Conservation (phyloP, 805 yeast species). For the Metschnikowia gruessii region DNA sequence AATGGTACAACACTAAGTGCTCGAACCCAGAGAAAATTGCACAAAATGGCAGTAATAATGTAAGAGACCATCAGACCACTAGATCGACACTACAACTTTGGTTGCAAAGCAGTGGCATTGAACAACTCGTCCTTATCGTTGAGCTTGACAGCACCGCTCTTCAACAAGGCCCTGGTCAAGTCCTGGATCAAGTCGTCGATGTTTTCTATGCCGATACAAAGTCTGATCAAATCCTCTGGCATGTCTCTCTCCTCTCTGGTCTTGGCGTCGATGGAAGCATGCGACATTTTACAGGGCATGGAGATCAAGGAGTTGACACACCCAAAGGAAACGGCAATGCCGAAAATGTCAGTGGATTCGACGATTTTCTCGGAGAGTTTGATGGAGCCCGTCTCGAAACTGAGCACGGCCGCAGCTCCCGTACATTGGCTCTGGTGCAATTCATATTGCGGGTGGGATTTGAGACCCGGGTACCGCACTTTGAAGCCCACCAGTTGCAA, state of each 20-base stretch:
- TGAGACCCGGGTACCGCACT: slow-evolving; percentile 84
- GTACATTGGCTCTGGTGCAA: slow-evolving; percentile 71
- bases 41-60: too few relatives aligned
- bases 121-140: slow-evolving; percentile 41
- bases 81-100: slow-evolving; percentile 26
- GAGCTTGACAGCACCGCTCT: slow-evolving; percentile 55
- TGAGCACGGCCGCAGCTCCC: slow-evolving; percentile 87
- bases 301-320: slow-evolving; percentile 90
- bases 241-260: slow-evolving; percentile 83
- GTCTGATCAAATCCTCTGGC: slow-evolving; percentile 87
- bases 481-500: slow-evolving; percentile 64
- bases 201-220: slow-evolving; percentile 90
- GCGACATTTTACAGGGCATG: slow-evolving; percentile 94
- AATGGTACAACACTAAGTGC: not conserved
- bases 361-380: slow-evolving; percentile 66
- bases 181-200: slow-evolving; percentile 79
- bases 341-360: slow-evolving; percentile 71
- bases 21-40: too few relatives aligned
- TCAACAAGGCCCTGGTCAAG: slow-evolving; percentile 63
- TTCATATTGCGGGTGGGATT: slow-evolving; percentile 76
- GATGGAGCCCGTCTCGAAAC: slow-evolving; percentile 82
- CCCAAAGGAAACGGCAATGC: slow-evolving; percentile 91
- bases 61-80: too few relatives aligned
- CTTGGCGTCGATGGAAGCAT: slow-evolving; percentile 90
- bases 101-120: slow-evolving; percentile 35